Base-by-base conservation (phyloP, 2,329 filamentous ascomycete species). In the Botrytis fabae region DNA sequence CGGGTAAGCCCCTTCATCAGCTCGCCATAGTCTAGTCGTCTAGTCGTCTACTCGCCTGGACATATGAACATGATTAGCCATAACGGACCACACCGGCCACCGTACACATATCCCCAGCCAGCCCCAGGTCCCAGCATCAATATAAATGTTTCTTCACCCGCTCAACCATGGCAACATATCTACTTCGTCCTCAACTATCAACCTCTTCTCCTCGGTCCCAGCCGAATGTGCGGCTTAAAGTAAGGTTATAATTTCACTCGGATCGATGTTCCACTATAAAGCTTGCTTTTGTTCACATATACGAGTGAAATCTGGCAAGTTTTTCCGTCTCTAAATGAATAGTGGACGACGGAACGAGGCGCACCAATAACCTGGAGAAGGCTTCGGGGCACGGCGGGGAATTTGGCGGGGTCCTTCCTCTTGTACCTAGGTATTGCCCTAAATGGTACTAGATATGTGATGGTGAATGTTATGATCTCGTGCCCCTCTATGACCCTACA, bases 361-460 rank as follows among this genome's bases (percentile, higher is more conserved):
- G 65, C 65, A 69, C 65, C 65, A 69, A 69, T 69, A 69, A 57
- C 18, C 65, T 57, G 65, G 65, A 69, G 65, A 69, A 69, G 35
- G 6, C 38, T 40, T 69, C 65, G 65, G 65, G 65, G 35, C 48
- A 69, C 35, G 32, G 48, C 65, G 65, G 65, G 65, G 65, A 18
- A 32, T 25, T 42, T 69, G 65, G 65, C 65, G 65, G 65, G 65
- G 65, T 69, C 65, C 35, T 68, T 54, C 32, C 64, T 54, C 64
- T 38, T 66, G 64, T 54, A 54, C 46, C 64, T 68, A 48, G 44
- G 64, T 66, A 66, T 66, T n/a, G 44, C 48, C 48, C n/a, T 51
- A 66, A 66, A 66, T 66, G 16, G 32, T 40, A 54, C 46, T 54
- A 54, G 48, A 48, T 68, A 57, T 42, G 35, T 54, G 35, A 57